Base-by-base conservation (phyloP, 768 basidiomycete species). In the Stropharia rugosoannulata region DNA sequence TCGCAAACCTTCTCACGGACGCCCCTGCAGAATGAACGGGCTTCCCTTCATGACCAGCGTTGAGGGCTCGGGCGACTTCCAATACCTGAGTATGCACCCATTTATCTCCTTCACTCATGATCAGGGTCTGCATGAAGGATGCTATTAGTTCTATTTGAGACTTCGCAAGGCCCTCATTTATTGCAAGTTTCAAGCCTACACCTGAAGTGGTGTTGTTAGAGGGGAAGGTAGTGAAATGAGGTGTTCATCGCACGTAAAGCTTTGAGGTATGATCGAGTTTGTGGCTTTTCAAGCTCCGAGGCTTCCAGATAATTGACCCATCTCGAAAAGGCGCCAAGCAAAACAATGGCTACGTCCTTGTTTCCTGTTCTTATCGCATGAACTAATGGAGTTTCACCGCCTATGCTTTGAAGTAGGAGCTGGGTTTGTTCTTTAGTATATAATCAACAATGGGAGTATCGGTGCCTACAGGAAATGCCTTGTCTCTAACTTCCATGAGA, bases 91-190 rank as follows among this genome's bases (percentile, higher is more conserved):
- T 79, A 55, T 76, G 75, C n/a, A 98, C 81, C 91, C 93, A 97
- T 58, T 84, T 81, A 62, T 95, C 91, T 13, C 95, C 95, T 76
- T 97, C 95, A 54, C 90, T 93, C 95, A 98, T 98, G 62, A 98
- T 84, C 36, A 98, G 75, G 13, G 93, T 93, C 73, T 98, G 95
- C 64, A 98, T 75, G 71, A 95, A 98, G 0, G 92, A 94, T 4
- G 95, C 90, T 48, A 92, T 89, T 43, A 98, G 79, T 64, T 92
- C 87, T 58, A 84, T 89, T 67, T 93, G 89, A 0, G 86, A 84
- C 63, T 83, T 86, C 59, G 89, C 82, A 40, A 96, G 78, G 16
- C 93, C 93, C 62, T 87, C 87, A 65, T 95, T 91, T 49, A 98
- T 97, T 2, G 94, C 95, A 43, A 94, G 80, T 68, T 96, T 95